Base-by-base conservation (phyloP, 2,329 filamentous ascomycete species). In the Mycosphaerelloides madeirae region DNA sequence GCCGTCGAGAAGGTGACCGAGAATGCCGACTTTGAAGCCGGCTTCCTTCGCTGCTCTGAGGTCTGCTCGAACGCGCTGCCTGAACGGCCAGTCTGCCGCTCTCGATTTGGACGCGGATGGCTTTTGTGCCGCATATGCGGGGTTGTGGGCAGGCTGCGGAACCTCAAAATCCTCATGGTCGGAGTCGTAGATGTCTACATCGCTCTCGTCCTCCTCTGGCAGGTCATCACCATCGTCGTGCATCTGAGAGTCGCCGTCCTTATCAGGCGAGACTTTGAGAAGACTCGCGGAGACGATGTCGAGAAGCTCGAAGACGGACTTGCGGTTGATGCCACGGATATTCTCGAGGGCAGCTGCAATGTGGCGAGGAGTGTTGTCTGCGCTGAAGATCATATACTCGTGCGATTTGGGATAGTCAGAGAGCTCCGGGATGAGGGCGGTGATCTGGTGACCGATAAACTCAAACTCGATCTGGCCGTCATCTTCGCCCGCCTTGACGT, bases 391-490 rank as follows among this genome's bases (percentile, higher is more conserved):
- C 58, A 79, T 74, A 60, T 74, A 82, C n/a, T 66, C 66, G 52
- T 84, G 80, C 29, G 65, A 61, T 2, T 66, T 66, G 0, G 81
- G 81, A 52, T 86, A 86, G 6, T 78, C 75, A 11, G 72, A 72
- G 3, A 83, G 67, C 50, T 85, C 81, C 67, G 59, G 29, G 13
- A 60, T 44, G 36, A 62, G 46, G 14, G 65, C 69, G n/a, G 69
- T 71, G 37, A 72, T 59, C 20, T 57, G 55, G 43, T 68, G 53
- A 31, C 36, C 43, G 37, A 42, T 48, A 54, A 75, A 85, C 3
- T 65, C 71, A 61, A 91, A 84, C 12, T 74, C 75, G 44, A 94
- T 72, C 44, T 85, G 80, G 39, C 85, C 86, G 63, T 91, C 84
- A 25, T 85, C 83, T 4, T 82, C 79, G 13, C 84, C 84, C 29